Evolutionary conservation across 805 yeast genomes (phyloP), one percentile per base, ranked within the genome.

Genomic region (Pichia cephalocereana): DNA sequence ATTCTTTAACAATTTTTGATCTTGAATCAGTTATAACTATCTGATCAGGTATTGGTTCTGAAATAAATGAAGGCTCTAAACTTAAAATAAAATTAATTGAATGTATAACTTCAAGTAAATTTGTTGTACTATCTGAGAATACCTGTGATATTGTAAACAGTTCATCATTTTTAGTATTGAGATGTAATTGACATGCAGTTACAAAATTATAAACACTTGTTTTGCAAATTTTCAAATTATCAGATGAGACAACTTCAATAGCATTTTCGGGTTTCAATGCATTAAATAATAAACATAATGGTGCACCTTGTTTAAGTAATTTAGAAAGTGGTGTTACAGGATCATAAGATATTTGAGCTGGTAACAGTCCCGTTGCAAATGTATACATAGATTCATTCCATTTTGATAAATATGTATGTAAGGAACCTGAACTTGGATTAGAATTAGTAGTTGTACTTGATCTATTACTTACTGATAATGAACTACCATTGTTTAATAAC

Each of bases 271-370:
- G 82, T 34, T 61, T 62, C 19, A 88, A 74, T 14, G 80, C 70
- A 66, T 93, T 91, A 70, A 84, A 87, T 8, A 91, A 69, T 40
- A 87, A 76, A 64, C 98, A 90, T 40, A 93, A 70, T 5, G 98
- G 96, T 2, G 95, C 83, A 11, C 98, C 99, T 59, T 86, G 88
- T 58, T 91, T 95, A 59, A 93, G 82, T 34, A 93, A 69, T 55
- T 87, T 82, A 80, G 96, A 86, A 40, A 93, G 63, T 53, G 88
- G 90, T 2, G 96, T 88, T 2, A 86, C 97, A 4, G 98, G 97
- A 63, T 93, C 99, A 59, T 86, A 84, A 54, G 77, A 76, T 51
- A 77, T 74, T 53, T 76, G 79, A 6, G 85, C 85, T 5, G 91
- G 95, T 41, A 82, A 71, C 15, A 83, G 81, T 30, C 95, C 95